Evolutionary conservation across 164 flowering plant species (phyloP).

Genomic region (Brasenia schreberi): DNA sequence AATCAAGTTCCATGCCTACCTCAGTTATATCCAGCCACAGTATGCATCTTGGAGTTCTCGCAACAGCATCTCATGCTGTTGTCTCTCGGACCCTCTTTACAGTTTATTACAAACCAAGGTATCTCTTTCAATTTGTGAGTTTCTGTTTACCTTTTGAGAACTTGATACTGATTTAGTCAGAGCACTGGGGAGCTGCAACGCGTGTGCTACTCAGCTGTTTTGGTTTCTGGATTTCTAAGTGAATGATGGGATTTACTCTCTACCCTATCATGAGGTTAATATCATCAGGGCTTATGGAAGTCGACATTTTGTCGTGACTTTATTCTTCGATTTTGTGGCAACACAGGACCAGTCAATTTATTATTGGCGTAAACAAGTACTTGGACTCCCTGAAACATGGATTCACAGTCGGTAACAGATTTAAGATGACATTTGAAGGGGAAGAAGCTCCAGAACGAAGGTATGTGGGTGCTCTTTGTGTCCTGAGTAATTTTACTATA

Average conservation of each 20-base stretch:
- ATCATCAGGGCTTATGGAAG: too few species aligned
- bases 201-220: neutral
- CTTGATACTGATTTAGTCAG: neutral
- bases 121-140: neutral
- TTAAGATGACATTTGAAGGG: slow-evolving; percentile 78
- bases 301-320: too few species aligned
- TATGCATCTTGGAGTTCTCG: slow-evolving; percentile 82
- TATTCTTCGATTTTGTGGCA: too few species aligned
- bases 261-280: slow-evolving; percentile 1
- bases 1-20: slow-evolving; percentile 68
- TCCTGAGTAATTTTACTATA: neutral
- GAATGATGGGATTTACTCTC: neutral
- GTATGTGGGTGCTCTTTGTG: slow-evolving; percentile 14
- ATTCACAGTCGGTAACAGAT: slow-evolving; percentile 55
- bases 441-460: slow-evolving; percentile 77
- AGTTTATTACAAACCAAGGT: slow-evolving; percentile 92
- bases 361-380: slow-evolving; percentile 59
- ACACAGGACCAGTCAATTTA: slow-evolving; percentile 72
- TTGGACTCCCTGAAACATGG: slow-evolving; percentile 43
- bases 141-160: neutral
- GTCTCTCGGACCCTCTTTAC: slow-evolving; percentile 50
- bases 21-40: slow-evolving; percentile 93
- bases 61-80: slow-evolving; percentile 89
- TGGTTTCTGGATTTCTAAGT: neutral
- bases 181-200: neutral